Evolutionary conservation across 768 basidiomycete species (phyloP).

Genomic region (Auricularia auricula-judae): DNA sequence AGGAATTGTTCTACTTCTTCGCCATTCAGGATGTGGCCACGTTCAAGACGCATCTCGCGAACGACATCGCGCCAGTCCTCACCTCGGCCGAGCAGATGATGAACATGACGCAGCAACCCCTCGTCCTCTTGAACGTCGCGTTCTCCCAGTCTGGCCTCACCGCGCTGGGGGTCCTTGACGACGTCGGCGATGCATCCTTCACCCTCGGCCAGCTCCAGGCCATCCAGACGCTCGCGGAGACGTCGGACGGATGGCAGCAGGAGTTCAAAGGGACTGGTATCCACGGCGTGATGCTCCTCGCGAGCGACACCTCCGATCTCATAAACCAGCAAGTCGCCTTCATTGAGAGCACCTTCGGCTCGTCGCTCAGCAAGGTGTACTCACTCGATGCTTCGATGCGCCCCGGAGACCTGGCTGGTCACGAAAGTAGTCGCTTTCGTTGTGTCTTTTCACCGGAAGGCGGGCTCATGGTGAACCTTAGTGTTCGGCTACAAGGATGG

Average conservation of each 20-base stretch:
- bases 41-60: constrained; percentile 1
- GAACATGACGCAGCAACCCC: constrained; percentile 6
- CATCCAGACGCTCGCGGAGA: constrained; percentile 13
- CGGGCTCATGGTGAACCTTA: not conserved
- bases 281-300: constrained; percentile 15
- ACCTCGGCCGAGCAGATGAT: constrained; percentile 5
- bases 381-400: constrained; percentile 9
- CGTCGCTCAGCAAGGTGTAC: constrained; percentile 7
- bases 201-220: constrained; percentile 10
- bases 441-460: not conserved
- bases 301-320: constrained; percentile 8
- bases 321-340: constrained; percentile 1
- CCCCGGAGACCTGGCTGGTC: constrained; percentile 12
- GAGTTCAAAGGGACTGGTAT: constrained; percentile 12
- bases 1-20: constrained; percentile 2
- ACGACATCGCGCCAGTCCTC: constrained; percentile 1
- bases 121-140: constrained; percentile 13
- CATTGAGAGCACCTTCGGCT: constrained; percentile 9
- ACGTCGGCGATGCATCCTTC: constrained; percentile 11
- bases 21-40: not conserved
- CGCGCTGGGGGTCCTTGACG: constrained; percentile 12
- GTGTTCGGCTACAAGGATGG: constrained; percentile 18
- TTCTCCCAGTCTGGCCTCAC: constrained; percentile 12
- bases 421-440: constrained; percentile 11
- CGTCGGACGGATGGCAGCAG: constrained; percentile 8